Conservation (phyloP, 306 rosid species). For the Citrullus mucosospermus region DNA sequence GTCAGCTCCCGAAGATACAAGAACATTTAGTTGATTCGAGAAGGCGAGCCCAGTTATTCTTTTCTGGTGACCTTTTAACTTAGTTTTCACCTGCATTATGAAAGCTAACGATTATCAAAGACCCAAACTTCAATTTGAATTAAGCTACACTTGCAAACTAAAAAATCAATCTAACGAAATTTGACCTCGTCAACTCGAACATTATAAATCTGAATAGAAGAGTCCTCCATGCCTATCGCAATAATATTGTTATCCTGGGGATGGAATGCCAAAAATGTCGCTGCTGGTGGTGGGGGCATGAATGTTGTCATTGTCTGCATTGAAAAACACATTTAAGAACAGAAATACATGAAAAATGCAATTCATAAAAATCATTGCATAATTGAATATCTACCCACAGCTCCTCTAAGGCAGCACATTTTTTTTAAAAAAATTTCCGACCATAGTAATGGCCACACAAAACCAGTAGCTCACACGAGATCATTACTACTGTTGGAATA, state of each 20-base stretch:
- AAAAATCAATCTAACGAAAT: not conserved
- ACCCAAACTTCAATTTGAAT: not conserved
- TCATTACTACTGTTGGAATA: not conserved
- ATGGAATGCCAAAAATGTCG: slow-evolving; percentile 96
- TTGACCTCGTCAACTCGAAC: slow-evolving; percentile 91
- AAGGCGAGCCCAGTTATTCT: slow-evolving; percentile 99
- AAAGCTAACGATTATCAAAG: not conserved
- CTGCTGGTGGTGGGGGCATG: slow-evolving; percentile 99
- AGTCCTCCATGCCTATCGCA: slow-evolving; percentile 99
- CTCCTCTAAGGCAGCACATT: not conserved
- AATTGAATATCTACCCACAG: not conserved
- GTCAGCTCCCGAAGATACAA: slow-evolving; percentile 98
- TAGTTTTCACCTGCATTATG: slow-evolving; percentile 69
- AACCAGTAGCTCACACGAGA: not conserved
- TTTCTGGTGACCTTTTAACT: slow-evolving; percentile 94
- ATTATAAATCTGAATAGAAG: slow-evolving; percentile 89
- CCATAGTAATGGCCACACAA: not conserved
- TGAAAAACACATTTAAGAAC: slow-evolving; percentile 13
- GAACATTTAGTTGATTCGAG: slow-evolving; percentile 73
- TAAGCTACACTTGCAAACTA: not conserved
- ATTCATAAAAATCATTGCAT: not conserved
- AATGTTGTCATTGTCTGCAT: slow-evolving; percentile 98
- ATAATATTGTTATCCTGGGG: slow-evolving; percentile 98
- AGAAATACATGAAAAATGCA: not conserved
- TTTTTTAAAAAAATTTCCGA: no score